Conservation (phyloP, 345 rosid species). For the Populus tremula region DNA sequence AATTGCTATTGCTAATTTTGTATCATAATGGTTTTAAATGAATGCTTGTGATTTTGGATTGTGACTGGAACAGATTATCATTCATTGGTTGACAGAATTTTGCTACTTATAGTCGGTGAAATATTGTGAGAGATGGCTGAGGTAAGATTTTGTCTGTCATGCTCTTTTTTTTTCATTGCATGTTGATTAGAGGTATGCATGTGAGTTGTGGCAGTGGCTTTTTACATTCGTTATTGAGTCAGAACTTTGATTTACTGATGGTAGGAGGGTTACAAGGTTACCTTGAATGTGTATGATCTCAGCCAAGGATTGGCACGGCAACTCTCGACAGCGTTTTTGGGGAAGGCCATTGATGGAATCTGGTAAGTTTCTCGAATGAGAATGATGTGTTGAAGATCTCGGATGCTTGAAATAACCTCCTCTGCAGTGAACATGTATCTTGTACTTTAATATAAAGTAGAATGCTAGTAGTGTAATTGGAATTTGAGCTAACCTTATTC, state of each 20-base stretch:
- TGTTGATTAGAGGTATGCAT: background rate
- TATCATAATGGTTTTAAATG: too few relatives aligned
- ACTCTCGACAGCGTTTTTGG: slow-evolving; percentile 71
- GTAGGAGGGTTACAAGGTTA: slow-evolving; percentile 76
- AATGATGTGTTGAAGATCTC: background rate
- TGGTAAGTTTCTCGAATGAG: slow-evolving; percentile 50
- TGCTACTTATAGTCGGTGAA: background rate
- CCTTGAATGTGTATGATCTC: slow-evolving; percentile 79
- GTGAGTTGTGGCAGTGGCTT: background rate
- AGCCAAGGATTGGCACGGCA: slow-evolving; percentile 95
- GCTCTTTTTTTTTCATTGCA: background rate
- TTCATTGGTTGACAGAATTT: slow-evolving; percentile 6
- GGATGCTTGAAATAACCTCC: too few relatives aligned
- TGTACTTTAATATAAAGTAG: too few relatives aligned
- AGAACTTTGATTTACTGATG: slow-evolving; percentile 12
- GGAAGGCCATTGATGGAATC: slow-evolving; percentile 84
- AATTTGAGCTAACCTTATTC: too few relatives aligned
- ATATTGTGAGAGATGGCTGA: slow-evolving; percentile 40
- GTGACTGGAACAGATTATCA: slow-evolving; percentile 11
- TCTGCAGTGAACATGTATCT: too few relatives aligned
- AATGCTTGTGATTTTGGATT: background rate
- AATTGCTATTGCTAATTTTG: too few relatives aligned
- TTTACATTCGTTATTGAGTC: background rate
- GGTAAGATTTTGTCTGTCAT: background rate
- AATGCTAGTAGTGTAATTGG: too few relatives aligned